Conservation (phyloP, 139 green algal species). For the Chlamydomonas incerta region DNA sequence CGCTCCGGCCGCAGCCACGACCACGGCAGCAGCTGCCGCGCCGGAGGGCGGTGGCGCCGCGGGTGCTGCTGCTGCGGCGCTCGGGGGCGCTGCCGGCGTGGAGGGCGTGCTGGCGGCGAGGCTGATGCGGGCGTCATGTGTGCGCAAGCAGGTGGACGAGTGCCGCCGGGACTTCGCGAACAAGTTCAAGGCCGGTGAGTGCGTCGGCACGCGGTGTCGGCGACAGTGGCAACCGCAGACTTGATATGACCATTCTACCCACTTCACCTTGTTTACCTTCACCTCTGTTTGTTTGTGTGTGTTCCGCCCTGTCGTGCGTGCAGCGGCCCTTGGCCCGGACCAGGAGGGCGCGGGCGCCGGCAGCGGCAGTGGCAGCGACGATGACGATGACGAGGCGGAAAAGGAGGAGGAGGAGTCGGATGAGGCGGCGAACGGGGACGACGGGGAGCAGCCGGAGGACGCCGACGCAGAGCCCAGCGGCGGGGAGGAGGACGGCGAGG, state of each 20-base stretch:
- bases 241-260: too few species aligned
- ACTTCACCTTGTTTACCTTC: too few species aligned
- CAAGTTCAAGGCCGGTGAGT: conserved; percentile 10
- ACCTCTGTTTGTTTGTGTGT: too few species aligned
- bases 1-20: too few species aligned
- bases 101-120: conserved; percentile 37
- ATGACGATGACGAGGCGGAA: not conserved
- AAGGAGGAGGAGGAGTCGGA: not conserved
- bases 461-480: not conserved
- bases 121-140: conserved; percentile 51
- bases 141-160: conserved; percentile 48
- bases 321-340: not conserved
- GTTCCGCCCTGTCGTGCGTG: too few species aligned
- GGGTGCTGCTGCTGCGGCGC: not conserved
- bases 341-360: not conserved
- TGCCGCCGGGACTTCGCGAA: conserved; percentile 34
- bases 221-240: too few species aligned
- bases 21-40: not conserved
- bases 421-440: not conserved
- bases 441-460: not conserved
- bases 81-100: not conserved
- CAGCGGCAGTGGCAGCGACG: too few species aligned
- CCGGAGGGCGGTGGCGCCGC: not conserved
- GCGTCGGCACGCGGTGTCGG: too few species aligned
- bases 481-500: conserved; percentile 3